phyloP scores from a whole-genome alignment of 1,284 basidiomycete genomes.

The Cutaneotrichosporon cutaneum region DNA sequence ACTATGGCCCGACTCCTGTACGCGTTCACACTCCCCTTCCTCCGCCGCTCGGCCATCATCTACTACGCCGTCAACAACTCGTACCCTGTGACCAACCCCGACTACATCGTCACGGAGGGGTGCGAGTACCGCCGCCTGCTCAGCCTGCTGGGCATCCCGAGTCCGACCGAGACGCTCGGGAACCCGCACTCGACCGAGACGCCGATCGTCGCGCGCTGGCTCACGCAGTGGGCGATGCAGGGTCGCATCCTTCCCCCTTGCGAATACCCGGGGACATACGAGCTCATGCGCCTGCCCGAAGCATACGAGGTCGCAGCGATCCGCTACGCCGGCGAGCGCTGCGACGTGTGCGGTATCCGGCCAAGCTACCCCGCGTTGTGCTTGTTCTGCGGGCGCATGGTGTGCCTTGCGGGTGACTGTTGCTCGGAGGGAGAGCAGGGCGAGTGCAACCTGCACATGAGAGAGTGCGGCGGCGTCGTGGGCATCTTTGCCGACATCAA shows the following conservation, averaged over 20 bases:
- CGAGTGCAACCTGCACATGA: constrained; percentile 93
- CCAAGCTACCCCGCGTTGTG: constrained; percentile 89
- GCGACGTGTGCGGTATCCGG: constrained; percentile 72
- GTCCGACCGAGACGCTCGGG: constrained; percentile 67
- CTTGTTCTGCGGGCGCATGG: constrained; percentile 80
- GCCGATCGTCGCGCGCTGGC: constrained; percentile 49
- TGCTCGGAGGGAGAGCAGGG: constrained; percentile 73
- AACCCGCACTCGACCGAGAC: constrained; percentile 65
- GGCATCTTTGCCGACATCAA: constrained; percentile 92
- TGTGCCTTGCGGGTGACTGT: constrained; percentile 91
- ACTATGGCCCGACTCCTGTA: constrained; percentile 79
- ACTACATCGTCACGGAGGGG: constrained; percentile 54
- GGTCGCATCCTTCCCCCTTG: constrained; percentile 59
- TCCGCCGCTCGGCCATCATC: constrained; percentile 85
- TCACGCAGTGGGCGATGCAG: constrained; percentile 51
- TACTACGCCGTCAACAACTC: constrained; percentile 66
- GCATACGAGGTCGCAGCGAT: constrained; percentile 82
- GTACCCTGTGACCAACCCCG: constrained; percentile 60
- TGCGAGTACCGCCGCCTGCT: constrained; percentile 76
- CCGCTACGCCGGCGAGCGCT: constrained; percentile 66
- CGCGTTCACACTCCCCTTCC: constrained; percentile 85
- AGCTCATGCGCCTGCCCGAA: constrained; percentile 74
- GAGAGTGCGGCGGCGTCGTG: constrained; percentile 87
- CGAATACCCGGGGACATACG: constrained; percentile 84
- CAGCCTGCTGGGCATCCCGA: constrained; percentile 71